A percentile compares a stretch with the other conserved stretches of the same genome.
Conservation (phyloP, 257 asterid genomes). For the Solanum stenotomum region DNA sequence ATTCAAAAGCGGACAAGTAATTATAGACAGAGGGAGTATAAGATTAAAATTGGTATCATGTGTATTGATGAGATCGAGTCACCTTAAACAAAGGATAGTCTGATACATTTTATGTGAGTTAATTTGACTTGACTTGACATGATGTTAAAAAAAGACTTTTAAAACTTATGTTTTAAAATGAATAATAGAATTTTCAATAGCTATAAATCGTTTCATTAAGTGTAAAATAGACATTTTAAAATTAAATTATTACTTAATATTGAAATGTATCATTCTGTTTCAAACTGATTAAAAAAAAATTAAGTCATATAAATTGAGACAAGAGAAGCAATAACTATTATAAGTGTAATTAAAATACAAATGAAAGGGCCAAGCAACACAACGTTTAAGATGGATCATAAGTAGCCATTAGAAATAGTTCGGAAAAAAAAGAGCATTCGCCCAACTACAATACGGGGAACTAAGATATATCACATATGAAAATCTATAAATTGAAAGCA, state of each 20-base stretch:
- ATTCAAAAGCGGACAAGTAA: too few species aligned
- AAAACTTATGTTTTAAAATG: too few species aligned
- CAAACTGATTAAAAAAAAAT: rapidly evolving
- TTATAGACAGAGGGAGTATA: neutral
- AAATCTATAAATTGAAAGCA: neutral
- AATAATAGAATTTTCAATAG: too few species aligned
- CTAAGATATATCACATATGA: neutral
- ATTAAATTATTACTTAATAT: too few species aligned
- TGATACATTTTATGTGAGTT: too few species aligned
- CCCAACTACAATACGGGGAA: neutral
- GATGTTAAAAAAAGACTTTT: too few species aligned
- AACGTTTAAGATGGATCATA: neutral
- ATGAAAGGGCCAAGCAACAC: neutral
- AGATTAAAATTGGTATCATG: neutral
- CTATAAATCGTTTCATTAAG: too few species aligned
- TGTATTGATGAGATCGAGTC: too few species aligned
- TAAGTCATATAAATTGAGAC: too few species aligned
- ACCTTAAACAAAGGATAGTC: neutral
- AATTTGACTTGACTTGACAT: neutral
- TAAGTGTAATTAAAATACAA: too few species aligned
- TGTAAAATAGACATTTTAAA: rapidly evolving
- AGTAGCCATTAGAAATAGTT: neutral
- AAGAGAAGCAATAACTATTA: too few species aligned
- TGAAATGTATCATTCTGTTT: too few species aligned
- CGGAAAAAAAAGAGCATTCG: neutral